phyloP scores from a whole-genome alignment of 495 filamentous ascomycete genomes.

The Xylaria sp. region DNA sequence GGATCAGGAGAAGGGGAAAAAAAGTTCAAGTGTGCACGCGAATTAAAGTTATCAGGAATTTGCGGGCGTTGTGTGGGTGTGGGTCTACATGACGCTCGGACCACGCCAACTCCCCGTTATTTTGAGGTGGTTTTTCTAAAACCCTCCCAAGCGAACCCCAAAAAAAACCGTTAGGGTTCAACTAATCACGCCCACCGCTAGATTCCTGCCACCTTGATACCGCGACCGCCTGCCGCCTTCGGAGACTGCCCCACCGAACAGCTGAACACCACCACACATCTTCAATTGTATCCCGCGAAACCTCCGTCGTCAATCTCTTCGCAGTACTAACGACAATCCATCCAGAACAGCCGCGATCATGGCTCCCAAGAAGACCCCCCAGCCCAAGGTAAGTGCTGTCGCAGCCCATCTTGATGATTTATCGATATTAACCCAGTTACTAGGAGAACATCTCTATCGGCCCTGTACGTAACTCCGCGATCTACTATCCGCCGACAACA shows the following conservation, averaged over 20 bases:
- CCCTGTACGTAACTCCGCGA: constrained; percentile 56
- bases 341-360: constrained; percentile 58
- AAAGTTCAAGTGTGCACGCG: constrained; percentile 13
- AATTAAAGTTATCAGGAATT: constrained; percentile 26
- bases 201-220: constrained; percentile 23
- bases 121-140: constrained; percentile 16
- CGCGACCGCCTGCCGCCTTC: constrained; percentile 22
- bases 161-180: constrained; percentile 38
- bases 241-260: constrained; percentile 20
- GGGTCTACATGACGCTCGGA: constrained; percentile 13
- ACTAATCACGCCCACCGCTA: constrained; percentile 20
- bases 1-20: constrained; percentile 25
- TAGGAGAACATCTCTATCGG: constrained; percentile 99
- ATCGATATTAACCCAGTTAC: constrained; percentile 29
- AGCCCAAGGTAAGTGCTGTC: constrained; percentile 49
- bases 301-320: constrained; percentile 25
- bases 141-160: constrained; percentile 35
- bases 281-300: constrained; percentile 25
- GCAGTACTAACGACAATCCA: constrained; percentile 31
- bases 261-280: constrained; percentile 24
- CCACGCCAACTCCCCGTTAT: neutral
- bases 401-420: neutral
- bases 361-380: constrained; percentile 84
- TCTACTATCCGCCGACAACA: constrained; percentile 8
- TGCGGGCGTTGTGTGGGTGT: constrained; percentile 30